Evolutionary conservation across 176 grass and related monocot genomes (phyloP).

Genomic region (Aechmea fasciata): DNA sequence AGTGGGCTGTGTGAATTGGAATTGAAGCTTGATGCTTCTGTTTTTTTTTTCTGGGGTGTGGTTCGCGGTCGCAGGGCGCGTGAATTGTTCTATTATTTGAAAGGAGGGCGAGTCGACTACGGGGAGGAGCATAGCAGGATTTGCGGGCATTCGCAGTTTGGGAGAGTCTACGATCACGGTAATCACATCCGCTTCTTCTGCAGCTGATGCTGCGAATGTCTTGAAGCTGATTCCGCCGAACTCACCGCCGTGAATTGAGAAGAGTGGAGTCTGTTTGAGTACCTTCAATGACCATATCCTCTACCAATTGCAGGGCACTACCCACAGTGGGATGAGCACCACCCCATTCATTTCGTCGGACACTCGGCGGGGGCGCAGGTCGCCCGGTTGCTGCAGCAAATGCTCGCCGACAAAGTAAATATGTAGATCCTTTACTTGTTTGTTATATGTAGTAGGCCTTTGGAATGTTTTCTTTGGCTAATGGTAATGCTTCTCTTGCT

Average conservation of each 20-base stretch:
- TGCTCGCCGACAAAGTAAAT: conserved; percentile 64
- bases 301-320: conserved; percentile 42
- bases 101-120: conserved; percentile 73
- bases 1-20: no score
- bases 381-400: conserved; percentile 72
- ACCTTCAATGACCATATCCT: neutral
- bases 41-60: neutral
- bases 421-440: neutral
- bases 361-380: conserved; percentile 81
- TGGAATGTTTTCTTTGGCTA: neutral
- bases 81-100: conserved; percentile 85
- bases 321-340: conserved; percentile 51
- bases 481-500: no score
- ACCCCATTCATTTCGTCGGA: conserved; percentile 68
- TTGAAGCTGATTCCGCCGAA: neutral
- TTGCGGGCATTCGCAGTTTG: conserved; percentile 45
- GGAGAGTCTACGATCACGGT: conserved; percentile 46
- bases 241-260: neutral
- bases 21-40: neutral
- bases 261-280: neutral
- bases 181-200: neutral
- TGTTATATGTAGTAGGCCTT: neutral
- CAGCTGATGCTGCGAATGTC: neutral
- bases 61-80: conserved; percentile 31
- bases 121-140: conserved; percentile 60